These are phyloP conservation scores for Pichia membranifaciens DNA, from an alignment of 805 yeast species.

Conservation along the genomic window DNA sequence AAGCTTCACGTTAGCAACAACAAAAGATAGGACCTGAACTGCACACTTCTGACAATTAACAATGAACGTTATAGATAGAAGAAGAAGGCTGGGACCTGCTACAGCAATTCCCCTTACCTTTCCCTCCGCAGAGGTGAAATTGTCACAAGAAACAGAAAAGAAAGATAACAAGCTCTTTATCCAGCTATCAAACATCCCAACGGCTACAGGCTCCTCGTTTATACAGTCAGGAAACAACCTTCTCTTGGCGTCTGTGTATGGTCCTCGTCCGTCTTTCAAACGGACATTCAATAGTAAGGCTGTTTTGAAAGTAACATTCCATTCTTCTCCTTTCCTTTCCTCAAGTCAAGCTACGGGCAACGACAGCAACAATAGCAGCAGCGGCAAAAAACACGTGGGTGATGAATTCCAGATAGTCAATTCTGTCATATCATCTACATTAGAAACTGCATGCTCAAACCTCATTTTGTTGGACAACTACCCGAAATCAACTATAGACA, in stretches of 20 bases:
- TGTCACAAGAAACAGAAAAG: neutral
- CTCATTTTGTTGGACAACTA: slow-evolving; percentile 60
- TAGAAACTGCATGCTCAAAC: slow-evolving; percentile 36
- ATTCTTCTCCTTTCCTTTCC: slow-evolving; percentile 11
- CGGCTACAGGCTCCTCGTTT: slow-evolving; percentile 65
- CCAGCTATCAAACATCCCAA: slow-evolving; percentile 58
- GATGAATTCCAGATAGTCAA: slow-evolving; percentile 28
- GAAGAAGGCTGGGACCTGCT: slow-evolving; percentile 80
- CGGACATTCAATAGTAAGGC: slow-evolving; percentile 30
- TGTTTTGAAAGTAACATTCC: slow-evolving; percentile 21
- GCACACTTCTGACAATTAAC: neutral
- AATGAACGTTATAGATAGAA: slow-evolving; percentile 56
- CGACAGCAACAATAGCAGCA: no score
- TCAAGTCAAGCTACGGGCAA: neutral
- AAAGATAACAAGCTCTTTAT: slow-evolving; percentile 38
- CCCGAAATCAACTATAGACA: slow-evolving; percentile 85
- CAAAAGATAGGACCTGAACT: no score
- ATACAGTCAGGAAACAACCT: slow-evolving; percentile 60
- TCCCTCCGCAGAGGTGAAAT: slow-evolving; percentile 15
- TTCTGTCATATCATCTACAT: slow-evolving; percentile 28
- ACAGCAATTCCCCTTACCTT: slow-evolving; percentile 52
- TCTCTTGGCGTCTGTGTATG: slow-evolving; percentile 68
- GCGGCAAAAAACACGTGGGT: slow-evolving; percentile 24
- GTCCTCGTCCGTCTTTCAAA: slow-evolving; percentile 69
- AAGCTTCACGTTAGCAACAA: no score